Percentiles rank a stretch among this genome's conserved stretches.
Evolutionary conservation across 1,284 basidiomycete species (phyloP).

Genomic region (Ganoderma meredithae): DNA sequence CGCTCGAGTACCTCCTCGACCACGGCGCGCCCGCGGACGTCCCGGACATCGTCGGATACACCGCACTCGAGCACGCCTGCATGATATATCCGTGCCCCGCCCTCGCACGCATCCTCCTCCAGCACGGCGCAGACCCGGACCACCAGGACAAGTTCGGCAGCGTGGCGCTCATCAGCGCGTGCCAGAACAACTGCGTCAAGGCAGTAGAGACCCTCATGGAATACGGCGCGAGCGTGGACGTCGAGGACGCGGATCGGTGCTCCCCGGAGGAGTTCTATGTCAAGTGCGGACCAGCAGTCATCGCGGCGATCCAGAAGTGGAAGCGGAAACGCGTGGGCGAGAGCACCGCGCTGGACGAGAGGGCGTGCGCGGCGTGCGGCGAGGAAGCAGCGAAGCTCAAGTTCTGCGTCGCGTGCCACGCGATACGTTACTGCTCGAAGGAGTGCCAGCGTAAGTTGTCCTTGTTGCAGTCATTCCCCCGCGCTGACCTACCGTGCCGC

Average conservation of each 20-base stretch:
- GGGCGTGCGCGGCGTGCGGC: constrained; percentile 50
- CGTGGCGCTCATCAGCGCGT: constrained; percentile 48
- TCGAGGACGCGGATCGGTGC: constrained; percentile 54
- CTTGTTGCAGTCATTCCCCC: background rate
- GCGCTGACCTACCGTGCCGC: background rate
- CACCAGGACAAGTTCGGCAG: constrained; percentile 54
- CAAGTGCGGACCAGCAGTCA: constrained; percentile 52
- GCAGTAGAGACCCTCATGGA: constrained; percentile 58
- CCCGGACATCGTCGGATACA: constrained; percentile 56
- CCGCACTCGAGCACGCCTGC: constrained; percentile 56
- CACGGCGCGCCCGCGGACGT: constrained; percentile 51
- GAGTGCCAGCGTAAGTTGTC: constrained; percentile 58
- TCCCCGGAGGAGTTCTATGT: constrained; percentile 45
- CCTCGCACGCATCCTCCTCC: constrained; percentile 44
- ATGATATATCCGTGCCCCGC: constrained; percentile 32
- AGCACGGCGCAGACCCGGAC: constrained; percentile 49
- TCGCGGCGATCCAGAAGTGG: constrained; percentile 56
- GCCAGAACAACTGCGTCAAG: constrained; percentile 45
- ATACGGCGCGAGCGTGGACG: constrained; percentile 52
- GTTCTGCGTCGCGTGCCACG: constrained; percentile 52
- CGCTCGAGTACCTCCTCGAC: constrained; percentile 52
- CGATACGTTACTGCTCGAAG: constrained; percentile 57
- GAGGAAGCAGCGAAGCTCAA: constrained; percentile 44
- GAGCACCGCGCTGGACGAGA: constrained; percentile 49
- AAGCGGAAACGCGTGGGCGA: constrained; percentile 53